Evolutionary conservation across 139 green algal species (phyloP).

Genomic region (Asterochloris erici): DNA sequence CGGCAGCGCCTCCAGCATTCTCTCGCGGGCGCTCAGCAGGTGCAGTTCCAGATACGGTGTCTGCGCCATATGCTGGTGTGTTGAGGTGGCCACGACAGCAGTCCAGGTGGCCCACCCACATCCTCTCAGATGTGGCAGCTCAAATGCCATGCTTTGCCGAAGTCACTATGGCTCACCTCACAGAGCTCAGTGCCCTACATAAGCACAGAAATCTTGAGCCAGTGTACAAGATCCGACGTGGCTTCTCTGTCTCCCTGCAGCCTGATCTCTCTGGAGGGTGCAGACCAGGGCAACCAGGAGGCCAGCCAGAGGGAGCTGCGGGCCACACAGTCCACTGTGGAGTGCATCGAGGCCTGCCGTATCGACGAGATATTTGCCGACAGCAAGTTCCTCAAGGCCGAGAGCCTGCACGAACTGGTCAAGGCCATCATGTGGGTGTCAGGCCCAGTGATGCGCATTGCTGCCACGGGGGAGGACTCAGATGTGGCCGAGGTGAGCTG

Average conservation of each 20-base stretch:
- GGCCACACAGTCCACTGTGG: constrained; percentile 35
- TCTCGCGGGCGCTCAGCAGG: constrained; percentile 29
- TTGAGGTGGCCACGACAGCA: no score
- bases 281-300: constrained; percentile 23
- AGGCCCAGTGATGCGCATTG: constrained; percentile 43
- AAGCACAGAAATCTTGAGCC: background rate
- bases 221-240: background rate
- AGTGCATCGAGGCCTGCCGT: constrained; percentile 56
- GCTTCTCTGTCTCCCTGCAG: background rate
- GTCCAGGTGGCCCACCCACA: no score
- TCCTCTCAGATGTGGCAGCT: background rate
- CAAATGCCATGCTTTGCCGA: background rate
- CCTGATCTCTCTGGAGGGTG: constrained; percentile 49
- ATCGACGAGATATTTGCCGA: constrained; percentile 89
- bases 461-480: constrained; percentile 39
- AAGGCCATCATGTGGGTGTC: constrained; percentile 70
- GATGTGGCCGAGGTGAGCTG: constrained; percentile 48
- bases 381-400: constrained; percentile 79
- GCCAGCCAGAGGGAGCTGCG: constrained; percentile 30
- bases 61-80: no score
- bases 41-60: background rate
- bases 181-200: background rate
- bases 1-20: constrained; percentile 10
- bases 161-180: background rate
- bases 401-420: constrained; percentile 76